Conservation (phyloP, 2,329 filamentous ascomycete species). For the Elsinoe arachidis region DNA sequence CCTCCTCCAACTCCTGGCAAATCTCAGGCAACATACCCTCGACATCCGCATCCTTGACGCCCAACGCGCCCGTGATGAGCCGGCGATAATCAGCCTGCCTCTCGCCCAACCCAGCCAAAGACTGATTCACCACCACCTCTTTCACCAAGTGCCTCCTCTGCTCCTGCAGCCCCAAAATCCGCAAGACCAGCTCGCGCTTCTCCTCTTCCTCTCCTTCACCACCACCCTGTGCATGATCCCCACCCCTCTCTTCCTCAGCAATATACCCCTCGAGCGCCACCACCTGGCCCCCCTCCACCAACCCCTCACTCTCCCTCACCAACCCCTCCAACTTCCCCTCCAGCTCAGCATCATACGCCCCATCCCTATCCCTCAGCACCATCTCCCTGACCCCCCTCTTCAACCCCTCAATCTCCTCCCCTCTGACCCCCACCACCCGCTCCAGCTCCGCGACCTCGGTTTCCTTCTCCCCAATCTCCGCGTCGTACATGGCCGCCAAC, state of each 20-base stretch:
- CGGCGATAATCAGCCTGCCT: slow-evolving; percentile 65
- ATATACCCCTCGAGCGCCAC: slow-evolving; percentile 27
- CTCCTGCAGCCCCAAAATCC: slow-evolving; percentile 48
- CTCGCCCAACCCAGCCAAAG: slow-evolving; percentile 61
- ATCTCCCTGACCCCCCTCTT: slow-evolving; percentile 46
- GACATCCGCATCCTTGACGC: slow-evolving; percentile 59
- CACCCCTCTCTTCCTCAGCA: slow-evolving; percentile 24
- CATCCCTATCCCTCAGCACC: slow-evolving; percentile 38
- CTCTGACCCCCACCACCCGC: slow-evolving; percentile 48
- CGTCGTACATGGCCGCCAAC: slow-evolving; percentile 52
- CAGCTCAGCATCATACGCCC: slow-evolving; percentile 30
- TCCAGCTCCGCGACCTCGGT: slow-evolving; percentile 39
- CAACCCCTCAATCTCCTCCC: slow-evolving; percentile 56
- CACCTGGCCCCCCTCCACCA: slow-evolving; percentile 21
- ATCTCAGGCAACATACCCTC: slow-evolving; percentile 52
- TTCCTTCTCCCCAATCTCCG: slow-evolving; percentile 66
- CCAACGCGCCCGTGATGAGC: slow-evolving; percentile 59
- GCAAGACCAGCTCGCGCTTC: slow-evolving; percentile 49
- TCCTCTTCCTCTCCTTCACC: slow-evolving; percentile 42
- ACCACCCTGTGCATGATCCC: slow-evolving; percentile 23
- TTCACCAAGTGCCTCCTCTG: slow-evolving; percentile 55
- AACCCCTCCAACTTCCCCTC: slow-evolving; percentile 29
- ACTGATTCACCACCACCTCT: slow-evolving; percentile 61
- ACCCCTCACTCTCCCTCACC: slow-evolving; percentile 15
- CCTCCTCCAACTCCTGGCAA: slow-evolving; percentile 40